Evolutionary conservation across 164 flowering plant genomes (phyloP), one percentile per base, ranked within the genome.

Genomic region (Macadamia tetraphylla): DNA sequence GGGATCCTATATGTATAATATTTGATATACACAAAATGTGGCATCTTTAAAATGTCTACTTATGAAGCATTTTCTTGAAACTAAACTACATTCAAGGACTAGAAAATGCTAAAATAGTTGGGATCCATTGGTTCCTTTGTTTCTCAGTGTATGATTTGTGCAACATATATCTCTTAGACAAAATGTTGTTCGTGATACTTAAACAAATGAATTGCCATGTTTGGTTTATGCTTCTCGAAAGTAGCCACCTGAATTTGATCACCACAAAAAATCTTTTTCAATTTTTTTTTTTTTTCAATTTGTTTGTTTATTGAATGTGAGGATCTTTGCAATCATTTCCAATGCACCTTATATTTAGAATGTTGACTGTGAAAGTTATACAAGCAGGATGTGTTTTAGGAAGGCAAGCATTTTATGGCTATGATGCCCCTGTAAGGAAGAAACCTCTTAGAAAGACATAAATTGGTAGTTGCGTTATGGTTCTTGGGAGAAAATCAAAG

Each of bases 321-420:
- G 92, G 31, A 92, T 87, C 8, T 87, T 91, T 9, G 95, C 92
- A 64, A 73, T 89, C 74, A 73, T 89, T 67, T 84, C 95, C 63
- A 89, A 89, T 79, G 92, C 91, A 58, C 95, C 95, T 15, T 89
- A 83, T 80, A 65, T 89, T 31, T 84, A 87, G 66, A 89, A 89
- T 75, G 91, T 89, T 14, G 94, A 89, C 65, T 89, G 90, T 81
- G 95, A 89, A 85, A 90, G 87, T 74, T 85, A 87, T 60, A 85
- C 87, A 46, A 87, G 86, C 91, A 14, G 93, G 93, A 4, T 88
- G 90, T 69, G 86, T 86, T 65, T 88, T 88, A 89, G 23, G 23
- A 63, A 85, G 91, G 81, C 85, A 80, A 62, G 94, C 94, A 4
- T 82, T 88, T 9, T 88, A 89, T 74, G 92, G 95, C 29, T 82